A percentile compares a stretch with the other conserved stretches of the same genome.
These are phyloP conservation scores for Kluyveromyces sp. DNA, from an alignment of 1,139 yeast species.

Conservation along the genomic window DNA sequence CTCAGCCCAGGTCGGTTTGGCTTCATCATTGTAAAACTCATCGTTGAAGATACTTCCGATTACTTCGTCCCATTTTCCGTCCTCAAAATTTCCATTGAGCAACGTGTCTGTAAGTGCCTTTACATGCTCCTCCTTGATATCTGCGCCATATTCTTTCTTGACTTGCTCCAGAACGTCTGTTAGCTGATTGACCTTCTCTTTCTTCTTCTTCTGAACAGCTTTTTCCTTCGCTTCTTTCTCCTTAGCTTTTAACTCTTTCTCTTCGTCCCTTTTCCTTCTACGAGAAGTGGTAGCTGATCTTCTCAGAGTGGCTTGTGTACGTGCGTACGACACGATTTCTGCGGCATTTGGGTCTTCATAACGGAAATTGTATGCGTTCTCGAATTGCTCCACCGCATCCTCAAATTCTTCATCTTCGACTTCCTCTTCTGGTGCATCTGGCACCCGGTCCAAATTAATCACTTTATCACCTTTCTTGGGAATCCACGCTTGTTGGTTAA, in stretches of 20 bases:
- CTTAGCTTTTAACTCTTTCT: constrained; percentile 46
- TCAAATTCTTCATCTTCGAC: constrained; percentile 76
- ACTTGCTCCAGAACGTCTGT: constrained; percentile 70
- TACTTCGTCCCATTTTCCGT: constrained; percentile 84
- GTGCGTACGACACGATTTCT: constrained; percentile 93
- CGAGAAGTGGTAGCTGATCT: constrained; percentile 69
- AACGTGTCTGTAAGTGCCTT: constrained; percentile 62
- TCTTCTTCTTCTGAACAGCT: constrained; percentile 64
- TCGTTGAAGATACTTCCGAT: constrained; percentile 84
- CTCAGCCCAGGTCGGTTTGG: constrained; percentile 51
- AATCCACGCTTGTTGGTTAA: constrained; percentile 82
- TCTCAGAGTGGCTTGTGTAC: constrained; percentile 88
- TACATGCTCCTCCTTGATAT: constrained; percentile 52
- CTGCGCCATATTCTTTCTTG: constrained; percentile 78
- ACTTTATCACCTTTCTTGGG: constrained; percentile 53
- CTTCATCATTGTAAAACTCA: constrained; percentile 59
- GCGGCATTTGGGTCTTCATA: constrained; percentile 88
- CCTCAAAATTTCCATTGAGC: constrained; percentile 83
- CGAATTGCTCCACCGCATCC: constrained; percentile 85
- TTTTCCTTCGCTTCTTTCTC: constrained; percentile 53
- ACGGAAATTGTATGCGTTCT: constrained; percentile 88
- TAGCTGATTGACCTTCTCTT: constrained; percentile 67
- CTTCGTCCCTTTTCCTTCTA: constrained; percentile 73
- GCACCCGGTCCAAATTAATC: constrained; percentile 45
- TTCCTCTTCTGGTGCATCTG: constrained; percentile 33